Percentiles rank a stretch among this genome's conserved stretches.
phyloP scores from a whole-genome alignment of 2,329 filamentous ascomycete species.

The Talaromyces atroroseus region DNA sequence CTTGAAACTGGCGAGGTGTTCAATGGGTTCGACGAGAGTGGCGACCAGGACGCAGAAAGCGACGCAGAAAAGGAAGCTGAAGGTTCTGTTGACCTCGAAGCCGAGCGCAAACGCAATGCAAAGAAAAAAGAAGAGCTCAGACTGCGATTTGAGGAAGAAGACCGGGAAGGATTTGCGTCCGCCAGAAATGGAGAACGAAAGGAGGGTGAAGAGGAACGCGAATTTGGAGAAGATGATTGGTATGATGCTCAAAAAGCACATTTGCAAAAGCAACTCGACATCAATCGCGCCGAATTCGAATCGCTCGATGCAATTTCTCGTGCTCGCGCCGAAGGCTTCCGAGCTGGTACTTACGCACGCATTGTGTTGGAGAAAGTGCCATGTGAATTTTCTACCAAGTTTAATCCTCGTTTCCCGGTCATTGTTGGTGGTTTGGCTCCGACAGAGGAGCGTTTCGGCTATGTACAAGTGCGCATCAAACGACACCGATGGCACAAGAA shows the following conservation, averaged over 20 bases:
- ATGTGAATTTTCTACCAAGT: constrained; percentile 79
- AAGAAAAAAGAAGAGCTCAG: constrained; percentile 90
- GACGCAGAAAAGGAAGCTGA: constrained; percentile 29
- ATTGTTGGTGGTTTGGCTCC: constrained; percentile 86
- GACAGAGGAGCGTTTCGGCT: constrained; percentile 93
- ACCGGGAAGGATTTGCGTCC: constrained; percentile 81
- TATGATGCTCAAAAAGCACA: constrained; percentile 94
- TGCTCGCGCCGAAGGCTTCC: constrained; percentile 79
- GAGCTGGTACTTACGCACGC: constrained; percentile 87
- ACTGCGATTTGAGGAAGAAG: constrained; percentile 92
- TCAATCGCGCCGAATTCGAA: constrained; percentile 93
- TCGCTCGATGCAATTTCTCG: constrained; percentile 78
- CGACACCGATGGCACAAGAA: constrained; percentile 98
- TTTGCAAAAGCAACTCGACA: constrained; percentile 91
- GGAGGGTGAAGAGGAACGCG: constrained; percentile 60
- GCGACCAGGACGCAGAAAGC: constrained; percentile 28
- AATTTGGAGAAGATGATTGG: constrained; percentile 98
- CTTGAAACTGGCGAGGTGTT: constrained; percentile 67
- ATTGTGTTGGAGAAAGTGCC: constrained; percentile 85
- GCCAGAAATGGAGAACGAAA: constrained; percentile 82
- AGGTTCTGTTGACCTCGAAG: constrained; percentile 58
- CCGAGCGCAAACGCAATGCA: constrained; percentile 86
- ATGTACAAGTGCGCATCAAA: constrained; percentile 93
- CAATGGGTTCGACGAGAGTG: constrained; percentile 50
- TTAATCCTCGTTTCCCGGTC: constrained; percentile 75